Conservation (phyloP, 495 filamentous ascomycete species). For the Daldinia loculata region DNA sequence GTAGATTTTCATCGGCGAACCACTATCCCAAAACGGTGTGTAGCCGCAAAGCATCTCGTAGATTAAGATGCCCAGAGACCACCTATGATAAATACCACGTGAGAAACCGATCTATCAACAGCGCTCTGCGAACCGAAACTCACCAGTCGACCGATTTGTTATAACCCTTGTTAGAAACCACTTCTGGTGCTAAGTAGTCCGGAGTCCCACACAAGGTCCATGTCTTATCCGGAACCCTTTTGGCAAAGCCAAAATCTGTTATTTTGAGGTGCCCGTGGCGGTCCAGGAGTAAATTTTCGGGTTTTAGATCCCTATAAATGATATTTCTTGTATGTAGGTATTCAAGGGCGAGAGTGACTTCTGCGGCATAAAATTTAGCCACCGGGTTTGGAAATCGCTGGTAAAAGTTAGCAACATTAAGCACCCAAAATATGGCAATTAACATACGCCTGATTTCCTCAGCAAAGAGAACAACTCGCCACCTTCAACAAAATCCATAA, state of each 20-base stretch:
- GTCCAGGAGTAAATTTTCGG: slow-evolving; percentile 93
- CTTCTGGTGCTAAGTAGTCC: slow-evolving; percentile 97
- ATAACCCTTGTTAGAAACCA: slow-evolving; percentile 96
- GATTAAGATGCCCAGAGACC: slow-evolving; percentile 97
- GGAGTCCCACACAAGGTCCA: slow-evolving; percentile 99
- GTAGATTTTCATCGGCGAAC: slow-evolving; percentile 98
- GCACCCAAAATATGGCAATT: neutral
- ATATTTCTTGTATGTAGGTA: slow-evolving; percentile 96
- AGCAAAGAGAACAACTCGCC: slow-evolving; percentile 96
- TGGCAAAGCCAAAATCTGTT: slow-evolving; percentile 98
- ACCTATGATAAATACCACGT: slow-evolving; percentile 65
- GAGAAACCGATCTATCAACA: slow-evolving; percentile 15
- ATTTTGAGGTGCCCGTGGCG: slow-evolving; percentile 98
- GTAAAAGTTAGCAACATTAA: slow-evolving; percentile 14
- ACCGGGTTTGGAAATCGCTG: slow-evolving; percentile 99
- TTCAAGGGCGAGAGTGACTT: slow-evolving; percentile 93
- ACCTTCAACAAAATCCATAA: slow-evolving; percentile 99
- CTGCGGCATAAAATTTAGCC: slow-evolving; percentile 98
- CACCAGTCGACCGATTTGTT: slow-evolving; percentile 99
- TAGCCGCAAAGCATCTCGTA: slow-evolving; percentile 99
- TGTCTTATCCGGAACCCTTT: slow-evolving; percentile 97
- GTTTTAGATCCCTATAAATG: slow-evolving; percentile 97
- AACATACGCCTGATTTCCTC: slow-evolving; percentile 91
- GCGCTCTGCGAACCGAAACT: slow-evolving; percentile 44
- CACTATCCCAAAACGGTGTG: slow-evolving; percentile 98